These are phyloP conservation scores for Pyrenophora graminea DNA, from an alignment of 2,329 filamentous ascomycete species.

Conservation along the genomic window DNA sequence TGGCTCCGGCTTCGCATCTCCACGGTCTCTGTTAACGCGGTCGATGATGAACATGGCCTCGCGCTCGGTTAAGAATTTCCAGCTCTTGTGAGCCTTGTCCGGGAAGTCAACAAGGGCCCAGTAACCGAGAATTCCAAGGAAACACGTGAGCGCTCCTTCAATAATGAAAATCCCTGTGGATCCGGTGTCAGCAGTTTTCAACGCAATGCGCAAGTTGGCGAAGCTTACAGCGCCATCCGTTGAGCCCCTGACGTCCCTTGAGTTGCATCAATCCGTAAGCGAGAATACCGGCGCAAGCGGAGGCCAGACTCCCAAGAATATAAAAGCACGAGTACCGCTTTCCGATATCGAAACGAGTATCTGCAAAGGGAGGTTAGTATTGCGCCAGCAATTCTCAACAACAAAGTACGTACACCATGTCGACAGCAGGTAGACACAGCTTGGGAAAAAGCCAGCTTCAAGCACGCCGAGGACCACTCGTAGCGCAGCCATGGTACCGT, in stretches of 20 bases:
- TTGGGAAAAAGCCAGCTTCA: constrained; percentile 48
- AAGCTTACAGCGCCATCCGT: constrained; percentile 49
- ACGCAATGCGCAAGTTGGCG: constrained; percentile 10
- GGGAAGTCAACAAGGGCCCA: constrained; percentile 54
- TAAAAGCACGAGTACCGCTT: constrained; percentile 73
- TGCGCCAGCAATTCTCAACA: too few species aligned
- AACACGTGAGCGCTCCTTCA: constrained; percentile 48
- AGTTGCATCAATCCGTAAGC: constrained; percentile 72
- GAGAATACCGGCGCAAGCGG: constrained; percentile 69
- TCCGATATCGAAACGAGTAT: constrained; percentile 66
- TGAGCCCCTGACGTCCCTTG: constrained; percentile 56
- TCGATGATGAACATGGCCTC: constrained; percentile 57
- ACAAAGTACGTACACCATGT: constrained; percentile 40
- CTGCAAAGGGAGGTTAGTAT: constrained; percentile 5
- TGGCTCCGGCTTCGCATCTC: constrained; percentile 55
- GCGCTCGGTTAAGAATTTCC: constrained; percentile 51
- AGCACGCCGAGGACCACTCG: constrained; percentile 48
- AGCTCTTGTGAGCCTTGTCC: constrained; percentile 48
- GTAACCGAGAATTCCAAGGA: constrained; percentile 48
- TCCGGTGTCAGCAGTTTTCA: constrained; percentile 32
- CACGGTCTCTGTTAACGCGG: constrained; percentile 58
- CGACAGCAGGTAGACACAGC: constrained; percentile 52
- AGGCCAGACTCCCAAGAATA: constrained; percentile 67
- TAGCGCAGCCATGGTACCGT: constrained; percentile 43
- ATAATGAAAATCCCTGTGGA: constrained; percentile 52